Evolutionary conservation across 2,329 filamentous ascomycete species (phyloP).

Genomic region (Bipolaris gigantea): DNA sequence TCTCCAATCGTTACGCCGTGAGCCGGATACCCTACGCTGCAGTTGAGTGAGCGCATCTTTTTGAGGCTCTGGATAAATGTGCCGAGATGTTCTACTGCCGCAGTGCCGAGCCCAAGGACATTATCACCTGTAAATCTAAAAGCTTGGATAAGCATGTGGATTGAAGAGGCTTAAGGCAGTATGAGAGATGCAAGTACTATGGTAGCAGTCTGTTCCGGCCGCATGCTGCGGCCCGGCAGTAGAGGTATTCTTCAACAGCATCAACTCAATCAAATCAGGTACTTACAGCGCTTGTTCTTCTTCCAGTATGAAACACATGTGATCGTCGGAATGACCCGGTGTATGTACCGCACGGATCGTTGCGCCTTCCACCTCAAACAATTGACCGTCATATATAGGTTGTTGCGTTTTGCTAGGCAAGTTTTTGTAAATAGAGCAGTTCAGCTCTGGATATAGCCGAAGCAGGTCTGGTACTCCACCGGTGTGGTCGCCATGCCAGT

Average conservation of each 20-base stretch:
- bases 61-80: not conserved
- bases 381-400: slow-evolving; percentile 43
- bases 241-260: no score
- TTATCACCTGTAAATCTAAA: not conserved
- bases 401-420: slow-evolving; percentile 32
- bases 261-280: no score
- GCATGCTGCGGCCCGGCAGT: no score
- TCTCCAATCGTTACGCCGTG: not conserved
- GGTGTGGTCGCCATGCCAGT: slow-evolving; percentile 52
- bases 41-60: not conserved
- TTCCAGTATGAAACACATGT: slow-evolving; percentile 40
- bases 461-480: slow-evolving; percentile 48
- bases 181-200: no score
- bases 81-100: not conserved
- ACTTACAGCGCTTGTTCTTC: slow-evolving; percentile 40
- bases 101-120: not conserved
- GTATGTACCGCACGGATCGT: slow-evolving; percentile 36
- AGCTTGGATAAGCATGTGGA: no score
- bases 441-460: not conserved
- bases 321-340: slow-evolving; percentile 38
- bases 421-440: slow-evolving; percentile 47
- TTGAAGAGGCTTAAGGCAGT: no score
- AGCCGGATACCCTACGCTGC: not conserved
- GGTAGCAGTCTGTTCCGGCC: no score
- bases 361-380: slow-evolving; percentile 46